These are phyloP conservation scores for Penicillium aurantiogriseum DNA, from an alignment of 2,329 filamentous ascomycete species.

Conservation along the genomic window DNA sequence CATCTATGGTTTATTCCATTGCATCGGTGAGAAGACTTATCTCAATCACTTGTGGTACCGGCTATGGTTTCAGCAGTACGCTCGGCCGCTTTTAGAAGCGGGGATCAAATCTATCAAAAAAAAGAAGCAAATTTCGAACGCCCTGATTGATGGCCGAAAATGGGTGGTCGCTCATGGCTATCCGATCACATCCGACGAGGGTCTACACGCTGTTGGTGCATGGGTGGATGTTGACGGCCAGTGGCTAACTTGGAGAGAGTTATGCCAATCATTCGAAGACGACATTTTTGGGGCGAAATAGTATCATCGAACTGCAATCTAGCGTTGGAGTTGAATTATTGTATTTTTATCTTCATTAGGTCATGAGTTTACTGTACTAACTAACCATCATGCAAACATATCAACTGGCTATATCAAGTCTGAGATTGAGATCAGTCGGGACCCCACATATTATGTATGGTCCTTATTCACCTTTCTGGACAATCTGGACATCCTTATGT, in stretches of 20 bases:
- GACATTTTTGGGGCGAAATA: slow-evolving; percentile 1
- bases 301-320: background rate
- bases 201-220: background rate
- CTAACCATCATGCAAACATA: too few species aligned
- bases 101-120: too few species aligned
- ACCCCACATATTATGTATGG: too few species aligned
- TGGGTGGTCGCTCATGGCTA: too few species aligned
- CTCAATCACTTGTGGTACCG: too few species aligned
- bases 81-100: too few species aligned
- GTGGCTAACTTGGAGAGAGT: slow-evolving; percentile 12
- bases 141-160: too few species aligned
- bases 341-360: background rate
- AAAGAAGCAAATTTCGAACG: too few species aligned
- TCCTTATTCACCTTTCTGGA: background rate
- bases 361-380: background rate
- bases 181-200: background rate
- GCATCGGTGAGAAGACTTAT: too few species aligned
- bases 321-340: background rate
- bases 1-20: too few species aligned
- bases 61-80: too few species aligned
- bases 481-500: background rate
- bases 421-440: too few species aligned
- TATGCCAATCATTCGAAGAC: slow-evolving; percentile 8
- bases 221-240: slow-evolving; percentile 9
- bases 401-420: background rate